Base-by-base conservation (phyloP, 2,329 filamentous ascomycete species). In the Xylariales sp. region DNA sequence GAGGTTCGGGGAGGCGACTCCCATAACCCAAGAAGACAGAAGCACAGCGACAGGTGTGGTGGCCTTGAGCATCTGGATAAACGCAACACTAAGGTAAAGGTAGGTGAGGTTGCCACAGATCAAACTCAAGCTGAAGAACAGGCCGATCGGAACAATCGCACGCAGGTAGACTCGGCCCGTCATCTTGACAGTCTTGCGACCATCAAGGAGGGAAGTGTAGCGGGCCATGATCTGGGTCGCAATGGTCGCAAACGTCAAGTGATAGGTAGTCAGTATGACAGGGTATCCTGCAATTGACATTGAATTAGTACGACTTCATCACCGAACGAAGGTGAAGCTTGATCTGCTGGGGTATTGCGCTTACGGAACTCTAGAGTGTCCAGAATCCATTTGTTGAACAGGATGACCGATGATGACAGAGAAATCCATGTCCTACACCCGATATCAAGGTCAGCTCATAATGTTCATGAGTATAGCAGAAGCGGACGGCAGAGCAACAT, bases 61-160 rank as follows among this genome's bases (percentile, higher is more conserved):
- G 50, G 93, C 93, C 87, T 97, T 97, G 64, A 97, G 82, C 91
- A 97, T 97, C 74, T 97, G 91, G 57, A 97, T 97, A 65, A 97
- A 97, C 43, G 91, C 86, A 42, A 97, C 91, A 50, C 85, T 93
- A 44, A 97, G 79, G 66, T 96, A 95, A 39, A 96, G 78, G 61
- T 97, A 97, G 53, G 91, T 89, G 66, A 95, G 68, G 71, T 97
- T 97, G 59, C 90, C 89, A 66, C 89, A 96, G 61, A 97, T 96
- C 71, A 97, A 76, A 66, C 85, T 93, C 71, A 96, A 72, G 61
- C 86, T 93, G 81, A 96, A 97, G 71, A 95, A 94, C 60, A 95
- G 67, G 50, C 91, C 91, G 55, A 97, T 96, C 40, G 91, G 91
- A 25, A 96, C 83, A 51, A 97, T 95, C 30, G 90, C 89, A 52